These are phyloP conservation scores for Fraxinus dipetala DNA, from an alignment of 305 asterid species.

Conservation along the genomic window DNA sequence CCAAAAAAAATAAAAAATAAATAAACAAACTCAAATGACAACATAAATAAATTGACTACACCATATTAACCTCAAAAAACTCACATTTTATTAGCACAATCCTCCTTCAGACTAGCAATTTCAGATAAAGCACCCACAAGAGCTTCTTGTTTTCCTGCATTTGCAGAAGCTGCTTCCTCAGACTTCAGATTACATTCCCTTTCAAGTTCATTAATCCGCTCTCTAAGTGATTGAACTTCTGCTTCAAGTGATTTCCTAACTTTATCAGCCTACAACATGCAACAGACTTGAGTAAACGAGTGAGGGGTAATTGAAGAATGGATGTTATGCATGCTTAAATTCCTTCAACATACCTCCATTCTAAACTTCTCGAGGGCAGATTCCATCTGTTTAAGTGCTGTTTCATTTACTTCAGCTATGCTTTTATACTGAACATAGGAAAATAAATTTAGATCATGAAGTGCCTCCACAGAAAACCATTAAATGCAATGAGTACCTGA, in stretches of 20 bases:
- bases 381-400: conserved; percentile 76
- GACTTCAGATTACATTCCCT: conserved; percentile 55
- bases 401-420: conserved; percentile 82
- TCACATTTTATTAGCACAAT: conserved; percentile 57
- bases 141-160: conserved; percentile 75
- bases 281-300: conserved; percentile 4
- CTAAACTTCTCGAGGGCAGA: conserved; percentile 52
- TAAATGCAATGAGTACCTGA: conserved; percentile 43
- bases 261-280: conserved; percentile 49
- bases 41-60: background rate
- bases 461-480: conserved; percentile 7
- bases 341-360: conserved; percentile 48
- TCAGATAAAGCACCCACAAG: conserved; percentile 60
- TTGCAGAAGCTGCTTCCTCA: conserved; percentile 67
- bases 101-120: conserved; percentile 65
- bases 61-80: conserved; percentile 19
- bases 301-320: conserved; percentile 6
- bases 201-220: conserved; percentile 62
- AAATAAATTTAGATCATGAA: conserved; percentile 29
- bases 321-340: background rate
- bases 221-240: conserved; percentile 54
- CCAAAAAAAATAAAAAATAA: background rate
- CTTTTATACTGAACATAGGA: conserved; percentile 62
- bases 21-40: background rate
- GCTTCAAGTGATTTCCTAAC: conserved; percentile 65